A percentile compares a stretch with the other conserved stretches of the same genome.
phyloP scores from a whole-genome alignment of 371 early-diverging fungal species.

The Vittaforma corneae region DNA sequence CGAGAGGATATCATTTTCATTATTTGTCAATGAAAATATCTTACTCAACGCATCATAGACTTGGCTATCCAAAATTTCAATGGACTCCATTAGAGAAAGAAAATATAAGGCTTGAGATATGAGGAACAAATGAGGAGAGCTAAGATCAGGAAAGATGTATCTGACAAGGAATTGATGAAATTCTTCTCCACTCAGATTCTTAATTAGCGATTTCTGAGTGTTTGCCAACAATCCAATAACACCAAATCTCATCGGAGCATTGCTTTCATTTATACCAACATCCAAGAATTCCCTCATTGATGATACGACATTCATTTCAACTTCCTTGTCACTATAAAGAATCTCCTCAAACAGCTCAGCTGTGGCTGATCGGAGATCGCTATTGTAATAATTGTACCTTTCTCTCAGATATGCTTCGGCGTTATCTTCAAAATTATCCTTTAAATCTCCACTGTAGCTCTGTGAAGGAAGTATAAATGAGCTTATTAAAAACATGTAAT shows the following conservation, averaged over 20 bases:
- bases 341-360: constrained; percentile 49
- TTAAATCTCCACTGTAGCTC: constrained; percentile 34
- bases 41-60: constrained; percentile 20
- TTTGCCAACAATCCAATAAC: constrained; percentile 46
- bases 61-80: constrained; percentile 4
- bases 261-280: constrained; percentile 13
- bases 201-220: constrained; percentile 26
- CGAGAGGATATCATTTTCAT: constrained; percentile 36
- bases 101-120: constrained; percentile 55
- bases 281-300: constrained; percentile 30
- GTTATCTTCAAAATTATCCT: constrained; percentile 48
- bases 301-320: constrained; percentile 14
- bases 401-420: constrained; percentile 51
- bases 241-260: constrained; percentile 38
- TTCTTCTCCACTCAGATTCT: constrained; percentile 17
- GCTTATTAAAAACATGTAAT: constrained; percentile 30
- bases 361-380: constrained; percentile 21
- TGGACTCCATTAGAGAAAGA: constrained; percentile 25
- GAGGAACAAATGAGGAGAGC: constrained; percentile 34
- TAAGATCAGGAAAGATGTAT: constrained; percentile 39
- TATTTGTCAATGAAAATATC: constrained; percentile 23
- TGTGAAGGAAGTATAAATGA: constrained; percentile 47
- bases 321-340: constrained; percentile 29
- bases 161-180: constrained; percentile 37
- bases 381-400: constrained; percentile 45